Conservation (phyloP, 2,329 filamentous ascomycete genomes). For the Pezicula radicicola region DNA sequence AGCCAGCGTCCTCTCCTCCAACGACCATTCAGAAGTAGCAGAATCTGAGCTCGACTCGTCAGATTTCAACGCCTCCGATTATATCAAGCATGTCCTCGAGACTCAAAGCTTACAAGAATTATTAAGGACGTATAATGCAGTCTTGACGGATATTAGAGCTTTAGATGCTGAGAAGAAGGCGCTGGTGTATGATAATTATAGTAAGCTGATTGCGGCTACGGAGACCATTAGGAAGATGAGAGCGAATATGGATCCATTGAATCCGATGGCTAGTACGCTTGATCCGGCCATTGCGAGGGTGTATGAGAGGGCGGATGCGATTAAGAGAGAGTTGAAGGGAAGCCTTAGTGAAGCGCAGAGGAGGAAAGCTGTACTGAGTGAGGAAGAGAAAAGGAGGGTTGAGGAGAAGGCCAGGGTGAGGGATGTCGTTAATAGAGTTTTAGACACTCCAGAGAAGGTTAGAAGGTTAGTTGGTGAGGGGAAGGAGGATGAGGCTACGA, state of each 20-base stretch:
- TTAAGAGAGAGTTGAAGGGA: slow-evolving; percentile 22
- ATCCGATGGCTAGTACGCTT: slow-evolving; percentile 68
- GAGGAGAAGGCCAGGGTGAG: slow-evolving; percentile 42
- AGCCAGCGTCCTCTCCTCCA: slow-evolving; percentile 28
- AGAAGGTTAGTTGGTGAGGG: slow-evolving; percentile 56
- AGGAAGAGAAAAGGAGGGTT: slow-evolving; percentile 54
- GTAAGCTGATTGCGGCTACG: slow-evolving; percentile 92
- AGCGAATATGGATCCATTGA: slow-evolving; percentile 75
- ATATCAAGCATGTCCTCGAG: slow-evolving; percentile 59
- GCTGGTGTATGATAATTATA: slow-evolving; percentile 97
- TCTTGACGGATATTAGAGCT: slow-evolving; percentile 79
- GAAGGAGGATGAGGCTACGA: slow-evolving; percentile 58
- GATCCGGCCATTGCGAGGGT: slow-evolving; percentile 74
- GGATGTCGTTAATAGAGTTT: slow-evolving; percentile 19
- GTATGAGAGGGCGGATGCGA: slow-evolving; percentile 40
- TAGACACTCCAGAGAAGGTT: slow-evolving; percentile 39
- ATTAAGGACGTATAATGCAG: slow-evolving; percentile 65
- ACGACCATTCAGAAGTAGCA: slow-evolving; percentile 49
- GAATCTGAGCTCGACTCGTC: slow-evolving; percentile 70
- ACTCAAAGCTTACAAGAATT: slow-evolving; percentile 65
- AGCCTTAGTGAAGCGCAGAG: slow-evolving; percentile 40
- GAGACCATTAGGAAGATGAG: slow-evolving; percentile 93
- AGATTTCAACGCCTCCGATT: slow-evolving; percentile 70
- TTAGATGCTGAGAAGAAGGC: slow-evolving; percentile 96
- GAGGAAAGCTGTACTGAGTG: slow-evolving; percentile 53